Evolutionary conservation across 306 rosid genomes (phyloP), one percentile per base, ranked within the genome.

Genomic region (Parietaria judaica): DNA sequence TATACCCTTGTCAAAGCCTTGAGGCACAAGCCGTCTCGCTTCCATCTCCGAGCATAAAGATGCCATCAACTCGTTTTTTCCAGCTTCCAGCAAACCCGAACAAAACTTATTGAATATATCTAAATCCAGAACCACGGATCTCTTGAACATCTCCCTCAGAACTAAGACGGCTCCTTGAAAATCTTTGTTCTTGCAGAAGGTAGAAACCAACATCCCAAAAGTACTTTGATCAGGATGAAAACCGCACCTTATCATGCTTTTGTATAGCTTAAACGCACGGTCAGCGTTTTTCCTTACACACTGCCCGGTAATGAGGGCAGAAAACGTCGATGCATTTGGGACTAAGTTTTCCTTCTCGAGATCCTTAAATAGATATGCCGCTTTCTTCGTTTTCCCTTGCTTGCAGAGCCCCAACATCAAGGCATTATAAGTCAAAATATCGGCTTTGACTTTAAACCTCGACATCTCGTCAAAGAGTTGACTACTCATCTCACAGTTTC

Each of bases 391-490:
- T 70, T 84, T 87, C 36, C 95, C 98, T 57, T 77, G 82, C 75
- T 80, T 92, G 70, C 95, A 92, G n/a, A 82, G 66, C 53, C 95
- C 96, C 76, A 84, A 74, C 73, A 87, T 87, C 87, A 85, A 78
- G 8, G 87, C 86, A 70, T 87, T 91, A 66, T 81, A 85, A 46
- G 92, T 91, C 70, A 87, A 64, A 38, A 87, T 85, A 83, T 83
- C 89, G 52, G 86, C 70, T 62, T 72, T 79, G 63, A 87, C 84
- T 66, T 58, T 67, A 68, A 74, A 65, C 71, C 59, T 81, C 16
- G 48, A 71, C 97, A 87, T 87, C 81, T 91, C 95, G 72, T 87
- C 95, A 36, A 49, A 76, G 78, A 87, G 78, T 69, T 64, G 67
- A 54, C 56, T 57, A 12, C 95, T 83, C 87, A 78, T 81, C 47